phyloP scores from a whole-genome alignment of 2,329 filamentous ascomycete species.

The Phialocephala subalpina region DNA sequence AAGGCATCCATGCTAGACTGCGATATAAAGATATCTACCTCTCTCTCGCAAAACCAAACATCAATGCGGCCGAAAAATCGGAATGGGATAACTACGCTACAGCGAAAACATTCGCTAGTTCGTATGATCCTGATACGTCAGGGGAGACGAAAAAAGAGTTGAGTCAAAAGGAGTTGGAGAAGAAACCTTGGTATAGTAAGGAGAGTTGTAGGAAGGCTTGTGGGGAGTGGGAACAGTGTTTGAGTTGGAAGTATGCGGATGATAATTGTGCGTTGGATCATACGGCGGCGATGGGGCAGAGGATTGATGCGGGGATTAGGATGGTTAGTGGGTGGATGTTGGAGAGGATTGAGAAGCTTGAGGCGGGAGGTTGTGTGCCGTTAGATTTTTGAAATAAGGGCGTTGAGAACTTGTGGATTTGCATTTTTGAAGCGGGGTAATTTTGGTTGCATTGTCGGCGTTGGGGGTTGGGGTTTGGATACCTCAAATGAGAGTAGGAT shows the following conservation, averaged over 20 bases:
- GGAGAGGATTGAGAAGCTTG: constrained; percentile 13
- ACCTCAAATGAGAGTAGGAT: background rate
- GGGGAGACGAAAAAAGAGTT: background rate
- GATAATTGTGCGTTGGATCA: constrained; percentile 12
- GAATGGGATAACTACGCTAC: constrained; percentile 26
- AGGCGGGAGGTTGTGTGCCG: background rate
- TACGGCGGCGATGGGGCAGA: background rate
- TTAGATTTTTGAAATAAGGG: no score
- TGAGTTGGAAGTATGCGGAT: constrained; percentile 1
- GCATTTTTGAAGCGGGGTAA: background rate
- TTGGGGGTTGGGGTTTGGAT: background rate
- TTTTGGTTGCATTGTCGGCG: background rate
- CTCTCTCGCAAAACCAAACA: background rate
- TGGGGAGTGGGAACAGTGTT: background rate
- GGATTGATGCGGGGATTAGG: background rate
- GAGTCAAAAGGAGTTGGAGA: background rate
- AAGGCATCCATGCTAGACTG: background rate
- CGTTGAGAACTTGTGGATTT: constrained; percentile 3
- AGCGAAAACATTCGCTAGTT: no score
- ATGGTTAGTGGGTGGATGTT: constrained; percentile 17
- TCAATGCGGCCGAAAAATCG: background rate
- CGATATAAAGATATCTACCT: constrained; percentile 5
- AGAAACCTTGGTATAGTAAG: no score
- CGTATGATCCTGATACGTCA: constrained; percentile 2
- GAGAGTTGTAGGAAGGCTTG: constrained; percentile 3